phyloP scores from a whole-genome alignment of 1,139 yeast species.

The Candida tetrigidarum region DNA sequence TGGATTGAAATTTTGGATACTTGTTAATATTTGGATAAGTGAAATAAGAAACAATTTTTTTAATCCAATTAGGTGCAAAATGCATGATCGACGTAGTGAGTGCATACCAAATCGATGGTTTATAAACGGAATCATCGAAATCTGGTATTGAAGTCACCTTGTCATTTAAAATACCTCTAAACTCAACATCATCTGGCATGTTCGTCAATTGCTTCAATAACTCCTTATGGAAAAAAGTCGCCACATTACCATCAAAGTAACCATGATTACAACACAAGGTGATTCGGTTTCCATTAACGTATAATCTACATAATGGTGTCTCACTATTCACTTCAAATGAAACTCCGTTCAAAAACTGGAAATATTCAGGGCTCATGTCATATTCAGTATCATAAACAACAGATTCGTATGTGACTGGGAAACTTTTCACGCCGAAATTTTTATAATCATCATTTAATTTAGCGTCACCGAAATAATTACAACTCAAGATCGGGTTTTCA shows the following conservation, averaged over 20 bases:
- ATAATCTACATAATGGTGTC: conserved; percentile 36
- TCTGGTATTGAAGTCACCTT: conserved; percentile 11
- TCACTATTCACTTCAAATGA: conserved; percentile 20
- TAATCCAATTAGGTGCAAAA: conserved; percentile 17
- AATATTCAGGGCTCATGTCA: conserved; percentile 20
- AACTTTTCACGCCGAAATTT: conserved; percentile 22
- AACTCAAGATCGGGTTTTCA: conserved; percentile 26
- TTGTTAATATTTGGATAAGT: conserved; percentile 19
- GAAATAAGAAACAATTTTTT: conserved; percentile 2
- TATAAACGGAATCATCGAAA: conserved; percentile 16
- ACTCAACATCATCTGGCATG: conserved; percentile 7
- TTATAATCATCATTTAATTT: conserved; percentile 19
- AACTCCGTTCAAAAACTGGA: conserved; percentile 22
- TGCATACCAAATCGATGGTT: conserved; percentile 16
- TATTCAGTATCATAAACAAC: conserved; percentile 23
- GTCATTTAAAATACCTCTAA: conserved; percentile 7
- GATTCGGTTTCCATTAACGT: conserved; percentile 25
- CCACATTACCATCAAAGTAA: conserved; percentile 40
- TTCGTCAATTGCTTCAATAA: conserved; percentile 20
- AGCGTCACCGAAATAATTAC: conserved; percentile 22
- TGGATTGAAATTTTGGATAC: conserved; percentile 22
- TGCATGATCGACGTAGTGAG: conserved; percentile 6
- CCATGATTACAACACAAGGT: conserved; percentile 37
- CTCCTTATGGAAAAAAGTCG: conserved; percentile 33
- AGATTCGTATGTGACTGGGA: conserved; percentile 28